These are phyloP conservation scores for Vitis amurensis DNA, from an alignment of 164 flowering plant genomes.

Conservation along the genomic window DNA sequence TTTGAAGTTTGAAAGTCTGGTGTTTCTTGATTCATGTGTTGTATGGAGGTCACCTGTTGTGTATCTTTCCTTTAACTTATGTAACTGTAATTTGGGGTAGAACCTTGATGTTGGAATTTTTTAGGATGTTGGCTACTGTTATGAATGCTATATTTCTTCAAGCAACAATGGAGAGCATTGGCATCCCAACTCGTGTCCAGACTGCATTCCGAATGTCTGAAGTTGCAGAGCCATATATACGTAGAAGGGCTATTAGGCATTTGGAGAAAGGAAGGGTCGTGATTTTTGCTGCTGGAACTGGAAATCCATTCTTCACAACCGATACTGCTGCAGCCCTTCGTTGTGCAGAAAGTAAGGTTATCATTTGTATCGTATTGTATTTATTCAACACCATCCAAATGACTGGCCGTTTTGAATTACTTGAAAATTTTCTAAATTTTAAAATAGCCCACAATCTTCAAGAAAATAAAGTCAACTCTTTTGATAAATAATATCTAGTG, in stretches of 20 bases:
- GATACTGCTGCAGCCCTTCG: conserved; percentile 99
- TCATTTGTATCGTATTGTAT: too few relatives aligned
- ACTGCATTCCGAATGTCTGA: conserved; percentile 99
- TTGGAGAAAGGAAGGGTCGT: conserved; percentile 98
- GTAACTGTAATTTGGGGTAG: too few relatives aligned
- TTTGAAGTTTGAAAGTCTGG: too few relatives aligned
- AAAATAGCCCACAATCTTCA: too few relatives aligned
- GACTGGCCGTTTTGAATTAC: too few relatives aligned
- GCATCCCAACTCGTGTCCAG: conserved; percentile 96
- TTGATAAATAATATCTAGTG: too few relatives aligned
- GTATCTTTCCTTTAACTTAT: not conserved
- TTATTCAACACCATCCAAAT: too few relatives aligned
- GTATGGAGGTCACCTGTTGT: too few relatives aligned
- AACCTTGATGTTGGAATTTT: not conserved
- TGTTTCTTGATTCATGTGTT: too few relatives aligned
- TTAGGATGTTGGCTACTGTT: conserved; percentile 96
- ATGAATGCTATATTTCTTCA: conserved; percentile 99
- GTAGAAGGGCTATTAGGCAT: conserved; percentile 93
- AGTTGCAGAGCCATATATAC: conserved; percentile 96
- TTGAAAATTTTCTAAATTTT: too few relatives aligned
- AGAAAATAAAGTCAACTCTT: too few relatives aligned
- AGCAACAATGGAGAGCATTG: conserved; percentile 99
- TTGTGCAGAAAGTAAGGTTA: conserved; percentile 88
- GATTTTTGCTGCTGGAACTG: conserved; percentile 98
- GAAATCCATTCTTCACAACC: conserved; percentile 99